A percentile compares a stretch with the other conserved stretches of the same genome.
These are phyloP conservation scores for Emergomyces africanus DNA, from an alignment of 2,329 filamentous ascomycete species.

Conservation along the genomic window DNA sequence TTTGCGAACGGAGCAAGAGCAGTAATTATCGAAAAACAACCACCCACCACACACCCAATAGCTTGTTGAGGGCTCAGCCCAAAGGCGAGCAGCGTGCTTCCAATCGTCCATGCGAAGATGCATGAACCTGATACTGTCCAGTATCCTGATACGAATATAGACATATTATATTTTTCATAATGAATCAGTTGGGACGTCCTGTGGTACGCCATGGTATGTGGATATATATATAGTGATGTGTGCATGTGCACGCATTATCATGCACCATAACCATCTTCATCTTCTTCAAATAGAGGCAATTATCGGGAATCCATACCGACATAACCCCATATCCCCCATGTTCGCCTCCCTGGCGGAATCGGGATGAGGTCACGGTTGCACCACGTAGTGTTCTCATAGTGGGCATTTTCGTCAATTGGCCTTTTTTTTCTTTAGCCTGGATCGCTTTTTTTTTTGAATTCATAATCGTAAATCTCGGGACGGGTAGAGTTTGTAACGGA, in stretches of 20 bases:
- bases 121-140: constrained; percentile 20
- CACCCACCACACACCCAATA: constrained; percentile 15
- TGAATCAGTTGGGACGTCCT: neutral
- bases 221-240: neutral
- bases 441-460: neutral
- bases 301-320: constrained; percentile 9
- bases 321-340: constrained; percentile 17
- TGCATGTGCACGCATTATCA: neutral
- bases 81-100: constrained; percentile 16
- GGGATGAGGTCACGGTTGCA: constrained; percentile 20
- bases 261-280: neutral
- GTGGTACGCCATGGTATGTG: neutral
- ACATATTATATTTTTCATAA: neutral
- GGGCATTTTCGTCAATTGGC: constrained; percentile 13
- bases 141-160: constrained; percentile 13
- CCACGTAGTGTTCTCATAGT: constrained; percentile 17
- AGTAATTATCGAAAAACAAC: neutral
- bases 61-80: constrained; percentile 15
- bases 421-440: constrained; percentile 2
- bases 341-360: constrained; percentile 16
- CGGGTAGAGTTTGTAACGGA: neutral
- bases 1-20: neutral
- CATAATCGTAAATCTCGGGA: no score
- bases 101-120: constrained; percentile 18
- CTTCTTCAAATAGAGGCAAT: neutral